These are phyloP conservation scores for Angomonas ambiguus DNA, from an alignment of 208 protist species.

Conservation along the genomic window DNA sequence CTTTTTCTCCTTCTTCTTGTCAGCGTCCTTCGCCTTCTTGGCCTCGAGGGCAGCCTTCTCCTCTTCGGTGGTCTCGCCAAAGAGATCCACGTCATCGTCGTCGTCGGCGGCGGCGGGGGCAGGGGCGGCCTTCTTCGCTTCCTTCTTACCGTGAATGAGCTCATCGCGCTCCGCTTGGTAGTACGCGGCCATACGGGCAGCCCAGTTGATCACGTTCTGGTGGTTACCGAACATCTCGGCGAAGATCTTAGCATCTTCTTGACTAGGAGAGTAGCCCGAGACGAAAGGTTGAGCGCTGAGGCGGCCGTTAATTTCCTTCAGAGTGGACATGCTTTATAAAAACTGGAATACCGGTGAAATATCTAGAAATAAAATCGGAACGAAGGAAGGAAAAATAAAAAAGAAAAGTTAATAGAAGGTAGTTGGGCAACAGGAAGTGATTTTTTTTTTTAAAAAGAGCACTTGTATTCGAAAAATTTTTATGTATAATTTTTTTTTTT, in stretches of 20 bases:
- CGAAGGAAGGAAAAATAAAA: conserved; percentile 11
- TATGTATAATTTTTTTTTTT: conserved; percentile 4
- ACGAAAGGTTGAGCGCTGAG: conserved; percentile 80
- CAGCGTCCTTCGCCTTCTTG: conserved; percentile 85
- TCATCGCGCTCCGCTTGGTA: conserved; percentile 84
- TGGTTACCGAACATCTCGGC: conserved; percentile 81
- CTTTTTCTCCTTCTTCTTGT: conserved; percentile 81
- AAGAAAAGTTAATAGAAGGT: neutral
- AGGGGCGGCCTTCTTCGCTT: conserved; percentile 21
- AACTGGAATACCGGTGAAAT: conserved; percentile 8
- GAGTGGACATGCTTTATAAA: conserved; percentile 49
- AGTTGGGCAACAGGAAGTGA: neutral
- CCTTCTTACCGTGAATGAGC: conserved; percentile 32
- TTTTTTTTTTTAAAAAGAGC: neutral
- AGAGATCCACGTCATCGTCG: conserved; percentile 90
- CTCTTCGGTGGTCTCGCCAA: conserved; percentile 85
- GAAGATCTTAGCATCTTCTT: conserved; percentile 81
- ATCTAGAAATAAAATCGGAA: conserved; percentile 10
- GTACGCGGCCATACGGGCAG: conserved; percentile 87
- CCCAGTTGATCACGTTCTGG: conserved; percentile 79
- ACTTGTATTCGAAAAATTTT: neutral
- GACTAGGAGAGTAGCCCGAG: conserved; percentile 67
- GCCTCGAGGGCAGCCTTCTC: conserved; percentile 80
- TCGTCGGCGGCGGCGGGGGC: conserved; percentile 37
- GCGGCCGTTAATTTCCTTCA: conserved; percentile 87